A percentile compares a stretch with the other conserved stretches of the same genome.
These are phyloP conservation scores for Saxophila tyrrhenica DNA, from an alignment of 495 filamentous ascomycete genomes.

Conservation along the genomic window DNA sequence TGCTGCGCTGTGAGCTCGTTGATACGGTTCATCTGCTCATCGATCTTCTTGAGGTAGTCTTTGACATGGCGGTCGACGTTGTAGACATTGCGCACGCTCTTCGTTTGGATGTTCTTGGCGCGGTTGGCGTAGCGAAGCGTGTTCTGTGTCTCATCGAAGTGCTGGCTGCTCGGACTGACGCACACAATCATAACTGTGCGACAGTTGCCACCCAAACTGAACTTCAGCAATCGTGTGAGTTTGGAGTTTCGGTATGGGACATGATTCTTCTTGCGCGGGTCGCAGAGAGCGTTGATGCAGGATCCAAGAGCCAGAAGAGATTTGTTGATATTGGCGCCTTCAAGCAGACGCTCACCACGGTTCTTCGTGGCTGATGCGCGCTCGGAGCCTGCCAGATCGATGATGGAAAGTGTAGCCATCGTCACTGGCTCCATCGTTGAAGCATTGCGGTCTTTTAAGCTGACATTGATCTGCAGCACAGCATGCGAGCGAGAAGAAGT, in stretches of 20 bases:
- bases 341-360: conserved; percentile 76
- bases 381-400: conserved; percentile 93
- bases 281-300: conserved; percentile 98
- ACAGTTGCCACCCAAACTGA: conserved; percentile 94
- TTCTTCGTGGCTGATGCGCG: conserved; percentile 96
- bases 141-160: conserved; percentile 98
- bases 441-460: conserved; percentile 87
- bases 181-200: conserved; percentile 99
- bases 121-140: conserved; percentile 95
- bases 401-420: conserved; percentile 96
- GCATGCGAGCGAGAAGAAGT: conserved; percentile 96
- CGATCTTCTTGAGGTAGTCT: conserved; percentile 94
- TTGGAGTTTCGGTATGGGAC: conserved; percentile 98
- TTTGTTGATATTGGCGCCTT: conserved; percentile 99
- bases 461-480: conserved; percentile 95
- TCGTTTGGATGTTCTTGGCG: conserved; percentile 99
- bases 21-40: conserved; percentile 86
- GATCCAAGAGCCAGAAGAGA: conserved; percentile 89
- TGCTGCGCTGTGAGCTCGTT: conserved; percentile 88
- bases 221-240: conserved; percentile 89
- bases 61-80: conserved; percentile 99
- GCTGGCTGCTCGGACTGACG: conserved; percentile 88
- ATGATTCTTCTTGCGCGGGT: conserved; percentile 83
- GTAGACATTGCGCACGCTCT: conserved; percentile 95
- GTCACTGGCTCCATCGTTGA: conserved; percentile 89